Conservation (phyloP, 345 rosid species). For the Leavenworthia alabamica region DNA sequence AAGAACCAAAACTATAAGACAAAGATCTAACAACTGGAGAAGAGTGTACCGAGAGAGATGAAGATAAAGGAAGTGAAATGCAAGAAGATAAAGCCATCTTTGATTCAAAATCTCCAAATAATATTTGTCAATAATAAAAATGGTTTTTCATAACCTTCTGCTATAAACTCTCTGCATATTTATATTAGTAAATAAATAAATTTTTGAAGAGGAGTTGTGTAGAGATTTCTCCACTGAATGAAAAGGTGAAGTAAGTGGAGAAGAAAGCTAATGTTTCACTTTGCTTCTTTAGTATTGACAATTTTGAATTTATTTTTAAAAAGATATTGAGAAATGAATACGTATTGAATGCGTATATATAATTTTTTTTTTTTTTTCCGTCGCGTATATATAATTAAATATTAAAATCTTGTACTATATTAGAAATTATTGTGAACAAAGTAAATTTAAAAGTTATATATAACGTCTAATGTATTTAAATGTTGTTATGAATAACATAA, state of each 20-base stretch:
- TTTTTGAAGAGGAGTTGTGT: not conserved
- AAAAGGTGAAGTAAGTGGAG: conserved; percentile 17
- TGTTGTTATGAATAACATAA: no score
- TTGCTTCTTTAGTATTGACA: not conserved
- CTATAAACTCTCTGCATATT: conserved; percentile 1
- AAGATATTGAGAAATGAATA: no score
- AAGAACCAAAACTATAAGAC: conserved; percentile 8
- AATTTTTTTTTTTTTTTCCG: no score
- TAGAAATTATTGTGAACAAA: no score
- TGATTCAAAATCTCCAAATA: conserved; percentile 23
- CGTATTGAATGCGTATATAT: no score
- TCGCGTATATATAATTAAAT: no score
- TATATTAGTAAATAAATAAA: no score
- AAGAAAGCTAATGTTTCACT: not conserved
- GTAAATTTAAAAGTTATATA: no score
- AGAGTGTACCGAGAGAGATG: conserved; percentile 23
- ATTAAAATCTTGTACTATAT: no score
- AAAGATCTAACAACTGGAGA: conserved; percentile 9
- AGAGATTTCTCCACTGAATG: conserved; percentile 22
- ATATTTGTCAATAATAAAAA: conserved; percentile 3
- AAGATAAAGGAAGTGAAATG: conserved; percentile 42
- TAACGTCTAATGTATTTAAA: no score
- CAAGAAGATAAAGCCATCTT: conserved; percentile 54
- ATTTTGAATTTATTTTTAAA: no score
- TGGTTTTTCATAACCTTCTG: conserved; percentile 31